Conservation (phyloP, 768 basidiomycete genomes). For the Royoungia palumana region DNA sequence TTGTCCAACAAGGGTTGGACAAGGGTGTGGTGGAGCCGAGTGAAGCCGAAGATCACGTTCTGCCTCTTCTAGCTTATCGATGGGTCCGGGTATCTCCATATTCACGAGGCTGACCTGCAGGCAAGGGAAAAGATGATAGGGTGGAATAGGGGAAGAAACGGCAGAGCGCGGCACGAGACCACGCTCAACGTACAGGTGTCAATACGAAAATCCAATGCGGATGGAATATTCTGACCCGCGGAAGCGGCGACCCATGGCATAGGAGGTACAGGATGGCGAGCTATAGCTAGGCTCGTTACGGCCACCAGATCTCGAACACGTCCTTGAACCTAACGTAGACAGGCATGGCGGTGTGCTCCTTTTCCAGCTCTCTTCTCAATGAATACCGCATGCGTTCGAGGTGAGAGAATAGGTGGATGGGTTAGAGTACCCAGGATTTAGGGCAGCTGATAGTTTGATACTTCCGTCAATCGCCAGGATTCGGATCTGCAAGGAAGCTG, state of each 20-base stretch:
- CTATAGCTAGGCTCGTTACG: neutral
- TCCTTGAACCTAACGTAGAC: constrained; percentile 3
- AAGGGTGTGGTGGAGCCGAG: neutral
- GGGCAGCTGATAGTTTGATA: constrained; percentile 10
- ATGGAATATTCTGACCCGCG: constrained; percentile 5
- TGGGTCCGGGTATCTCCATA: constrained; percentile 18
- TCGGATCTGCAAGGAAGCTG: constrained; percentile 27
- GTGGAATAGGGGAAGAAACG: constrained; percentile 13
- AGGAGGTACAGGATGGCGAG: constrained; percentile 17
- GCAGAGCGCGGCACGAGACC: constrained; percentile 7
- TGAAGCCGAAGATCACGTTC: constrained; percentile 4
- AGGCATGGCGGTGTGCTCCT: constrained; percentile 1
- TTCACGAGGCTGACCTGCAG: constrained; percentile 12
- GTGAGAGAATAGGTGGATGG: neutral
- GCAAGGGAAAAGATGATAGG: constrained; percentile 1
- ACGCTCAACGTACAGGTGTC: neutral
- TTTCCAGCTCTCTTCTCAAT: neutral
- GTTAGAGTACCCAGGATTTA: constrained; percentile 23
- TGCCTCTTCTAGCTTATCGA: constrained; percentile 12
- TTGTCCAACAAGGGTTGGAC: too few species aligned
- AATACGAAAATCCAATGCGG: constrained; percentile 1
- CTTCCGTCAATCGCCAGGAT: constrained; percentile 27
- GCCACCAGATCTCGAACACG: constrained; percentile 3
- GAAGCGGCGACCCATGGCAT: constrained; percentile 15
- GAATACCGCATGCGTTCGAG: constrained; percentile 1